These are phyloP conservation scores for Limonium bicolor DNA, from an alignment of 148 eudicot species.

Conservation along the genomic window DNA sequence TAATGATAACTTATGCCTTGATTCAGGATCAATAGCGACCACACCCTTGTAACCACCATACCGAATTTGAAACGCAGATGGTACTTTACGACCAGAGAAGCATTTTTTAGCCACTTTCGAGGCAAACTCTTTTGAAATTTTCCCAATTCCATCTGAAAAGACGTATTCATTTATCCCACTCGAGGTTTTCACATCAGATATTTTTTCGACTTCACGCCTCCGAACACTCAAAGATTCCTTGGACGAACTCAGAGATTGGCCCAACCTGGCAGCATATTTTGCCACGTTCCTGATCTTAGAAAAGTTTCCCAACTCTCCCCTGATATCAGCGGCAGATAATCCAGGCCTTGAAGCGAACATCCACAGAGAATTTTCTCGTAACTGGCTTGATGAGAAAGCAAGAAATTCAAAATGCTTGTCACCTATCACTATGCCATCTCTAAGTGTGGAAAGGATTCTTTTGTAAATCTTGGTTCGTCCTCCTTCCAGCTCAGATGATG, in stretches of 20 bases:
- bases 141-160: slow-evolving; percentile 94
- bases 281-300: slow-evolving; percentile 57
- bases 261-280: slow-evolving; percentile 92
- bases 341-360: slow-evolving; percentile 76
- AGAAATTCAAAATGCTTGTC: slow-evolving; percentile 73
- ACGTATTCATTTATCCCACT: slow-evolving; percentile 17
- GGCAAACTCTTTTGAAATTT: slow-evolving; percentile 74
- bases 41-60: slow-evolving; percentile 94
- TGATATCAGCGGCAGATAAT: slow-evolving; percentile 43
- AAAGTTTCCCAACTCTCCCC: slow-evolving; percentile 82
- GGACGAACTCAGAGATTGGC: slow-evolving; percentile 88
- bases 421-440: slow-evolving; percentile 49
- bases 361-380: slow-evolving; percentile 84
- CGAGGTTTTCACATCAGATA: slow-evolving; percentile 35
- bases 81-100: slow-evolving; percentile 21
- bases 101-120: slow-evolving; percentile 54
- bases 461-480: slow-evolving; percentile 36
- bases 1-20: slow-evolving; percentile 44
- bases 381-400: slow-evolving; percentile 84
- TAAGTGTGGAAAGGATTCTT: slow-evolving; percentile 41
- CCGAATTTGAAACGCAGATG: slow-evolving; percentile 85
- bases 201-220: slow-evolving; percentile 31
- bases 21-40: slow-evolving; percentile 72
- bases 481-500: slow-evolving; percentile 13
- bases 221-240: slow-evolving; percentile 60